Conservation (phyloP, 176 grass and related monocot genomes). For the Dactylis glomerata region DNA sequence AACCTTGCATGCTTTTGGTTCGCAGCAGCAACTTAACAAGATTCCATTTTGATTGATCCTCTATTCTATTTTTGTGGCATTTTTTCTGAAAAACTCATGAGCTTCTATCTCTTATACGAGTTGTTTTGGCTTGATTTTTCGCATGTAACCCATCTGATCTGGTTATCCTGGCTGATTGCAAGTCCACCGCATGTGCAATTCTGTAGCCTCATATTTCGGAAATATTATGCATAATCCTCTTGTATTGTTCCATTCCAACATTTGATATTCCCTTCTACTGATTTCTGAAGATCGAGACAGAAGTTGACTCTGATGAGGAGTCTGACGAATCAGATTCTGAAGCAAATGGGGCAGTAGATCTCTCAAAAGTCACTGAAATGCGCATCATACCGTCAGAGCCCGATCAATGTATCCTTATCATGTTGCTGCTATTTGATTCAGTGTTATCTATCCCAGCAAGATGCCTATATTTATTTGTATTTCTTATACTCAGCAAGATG, state of each 20-base stretch:
- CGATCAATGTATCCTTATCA: conserved; percentile 59
- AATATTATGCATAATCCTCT: neutral
- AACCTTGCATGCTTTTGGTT: neutral
- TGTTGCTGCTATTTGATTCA: neutral
- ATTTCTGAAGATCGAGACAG: conserved; percentile 57
- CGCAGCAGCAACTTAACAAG: neutral
- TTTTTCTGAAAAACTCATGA: neutral
- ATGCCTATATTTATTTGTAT: neutral
- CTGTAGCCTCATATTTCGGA: neutral
- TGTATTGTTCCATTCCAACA: neutral
- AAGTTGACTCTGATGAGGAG: conserved; percentile 35
- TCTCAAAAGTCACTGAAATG: conserved; percentile 73
- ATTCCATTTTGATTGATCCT: neutral
- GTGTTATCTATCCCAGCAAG: neutral
- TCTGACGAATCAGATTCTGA: conserved; percentile 53
- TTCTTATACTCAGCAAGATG: neutral
- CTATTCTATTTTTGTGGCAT: neutral
- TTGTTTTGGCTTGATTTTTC: neutral
- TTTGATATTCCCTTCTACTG: neutral
- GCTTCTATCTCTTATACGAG: neutral
- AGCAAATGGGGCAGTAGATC: conserved; percentile 37
- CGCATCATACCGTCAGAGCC: conserved; percentile 72
- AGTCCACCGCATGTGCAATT: neutral
- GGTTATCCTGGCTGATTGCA: neutral
- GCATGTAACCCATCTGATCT: neutral